Conservation (phyloP, 2,329 filamentous ascomycete species). For the Trichophyton mentagrophytes region DNA sequence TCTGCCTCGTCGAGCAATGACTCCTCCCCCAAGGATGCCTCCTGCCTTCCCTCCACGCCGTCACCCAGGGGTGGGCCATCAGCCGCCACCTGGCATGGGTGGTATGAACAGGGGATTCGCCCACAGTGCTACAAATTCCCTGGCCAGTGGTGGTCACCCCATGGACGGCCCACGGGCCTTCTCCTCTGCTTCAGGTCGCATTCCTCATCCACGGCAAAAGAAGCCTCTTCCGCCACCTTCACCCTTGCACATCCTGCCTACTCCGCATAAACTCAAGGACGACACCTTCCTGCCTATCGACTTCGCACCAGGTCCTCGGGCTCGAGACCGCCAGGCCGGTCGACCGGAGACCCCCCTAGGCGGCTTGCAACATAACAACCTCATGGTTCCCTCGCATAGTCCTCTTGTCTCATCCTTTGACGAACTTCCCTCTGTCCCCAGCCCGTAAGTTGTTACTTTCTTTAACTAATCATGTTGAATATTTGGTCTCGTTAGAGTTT, state of each 20-base stretch:
- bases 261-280: slow-evolving; percentile 71
- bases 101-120: slow-evolving; percentile 15
- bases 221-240: slow-evolving; percentile 58
- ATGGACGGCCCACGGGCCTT: slow-evolving; percentile 41
- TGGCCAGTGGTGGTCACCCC: slow-evolving; percentile 22
- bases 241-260: slow-evolving; percentile 64
- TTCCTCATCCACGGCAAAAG: slow-evolving; percentile 38
- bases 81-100: slow-evolving; percentile 14
- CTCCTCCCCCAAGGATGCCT: slow-evolving; percentile 64
- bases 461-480: background rate
- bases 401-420: slow-evolving; percentile 76
- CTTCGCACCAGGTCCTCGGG: slow-evolving; percentile 66
- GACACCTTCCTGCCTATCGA: slow-evolving; percentile 66
- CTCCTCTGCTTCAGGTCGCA: slow-evolving; percentile 47
- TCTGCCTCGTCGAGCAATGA: slow-evolving; percentile 84
- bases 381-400: slow-evolving; percentile 59
- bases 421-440: slow-evolving; percentile 71
- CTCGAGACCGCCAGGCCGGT: slow-evolving; percentile 57
- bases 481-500: background rate
- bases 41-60: slow-evolving; percentile 39
- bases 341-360: slow-evolving; percentile 49
- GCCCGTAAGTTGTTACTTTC: slow-evolving; percentile 56
- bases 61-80: slow-evolving; percentile 18
- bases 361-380: slow-evolving; percentile 54
- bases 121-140: slow-evolving; percentile 11